These are phyloP conservation scores for Cladophialophora bantiana DNA, from an alignment of 2,329 filamentous ascomycete genomes.

Conservation along the genomic window DNA sequence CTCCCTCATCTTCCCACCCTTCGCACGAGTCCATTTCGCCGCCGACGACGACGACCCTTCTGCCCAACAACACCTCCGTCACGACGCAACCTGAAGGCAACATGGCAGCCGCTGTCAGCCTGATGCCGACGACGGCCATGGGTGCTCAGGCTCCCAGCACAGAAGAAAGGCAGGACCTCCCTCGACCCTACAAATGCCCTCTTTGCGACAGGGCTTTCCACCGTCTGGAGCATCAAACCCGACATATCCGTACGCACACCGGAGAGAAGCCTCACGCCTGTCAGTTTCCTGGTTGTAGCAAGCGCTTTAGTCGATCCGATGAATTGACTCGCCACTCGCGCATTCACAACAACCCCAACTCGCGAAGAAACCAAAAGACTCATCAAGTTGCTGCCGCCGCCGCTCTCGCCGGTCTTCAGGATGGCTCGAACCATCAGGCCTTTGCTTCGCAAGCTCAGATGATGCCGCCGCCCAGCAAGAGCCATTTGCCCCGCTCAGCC, in stretches of 20 bases:
- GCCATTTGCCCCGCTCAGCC: constrained; percentile 85
- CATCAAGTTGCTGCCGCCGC: constrained; percentile 66
- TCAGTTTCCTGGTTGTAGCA: constrained; percentile 93
- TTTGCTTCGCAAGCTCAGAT: constrained; percentile 63
- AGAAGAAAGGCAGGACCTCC: constrained; percentile 77
- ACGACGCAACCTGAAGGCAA: constrained; percentile 42
- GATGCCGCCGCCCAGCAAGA: constrained; percentile 76
- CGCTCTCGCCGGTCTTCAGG: constrained; percentile 61
- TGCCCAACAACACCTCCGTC: constrained; percentile 14
- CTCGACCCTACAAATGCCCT: constrained; percentile 96
- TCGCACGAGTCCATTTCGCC: constrained; percentile 29
- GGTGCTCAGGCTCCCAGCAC: constrained; percentile 62
- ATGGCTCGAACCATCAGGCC: constrained; percentile 53
- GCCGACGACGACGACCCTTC: not conserved
- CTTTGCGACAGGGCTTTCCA: constrained; percentile 99
- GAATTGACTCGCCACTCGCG: constrained; percentile 95
- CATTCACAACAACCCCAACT: constrained; percentile 99
- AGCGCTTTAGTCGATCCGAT: constrained; percentile 95
- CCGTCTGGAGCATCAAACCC: constrained; percentile 90
- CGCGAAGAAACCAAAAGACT: constrained; percentile 87
- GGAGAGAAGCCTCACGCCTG: constrained; percentile 98
- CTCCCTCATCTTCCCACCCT: constrained; percentile 29
- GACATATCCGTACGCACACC: constrained; percentile 95
- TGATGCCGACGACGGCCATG: constrained; percentile 54
- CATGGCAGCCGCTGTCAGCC: constrained; percentile 55